A percentile compares a stretch with the other conserved stretches of the same genome.
Evolutionary conservation across 1,284 basidiomycete genomes (phyloP).

Genomic region (Cryptococcus sp.): DNA sequence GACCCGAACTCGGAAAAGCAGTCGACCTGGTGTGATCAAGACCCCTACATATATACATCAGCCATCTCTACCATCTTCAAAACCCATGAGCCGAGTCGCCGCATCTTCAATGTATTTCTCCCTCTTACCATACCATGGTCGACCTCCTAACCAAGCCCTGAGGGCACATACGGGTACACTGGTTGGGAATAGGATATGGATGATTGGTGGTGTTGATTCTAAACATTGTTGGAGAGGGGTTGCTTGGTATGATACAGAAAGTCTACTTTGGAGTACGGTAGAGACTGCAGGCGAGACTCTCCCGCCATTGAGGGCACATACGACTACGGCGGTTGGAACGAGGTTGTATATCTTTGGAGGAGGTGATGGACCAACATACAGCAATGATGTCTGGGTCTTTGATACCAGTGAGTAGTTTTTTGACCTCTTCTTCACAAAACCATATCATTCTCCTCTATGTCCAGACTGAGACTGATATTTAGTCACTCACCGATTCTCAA

Average conservation of each 20-base stretch:
- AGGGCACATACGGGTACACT: constrained; percentile 80
- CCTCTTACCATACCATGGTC: constrained; percentile 71
- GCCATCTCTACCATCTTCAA: constrained; percentile 21
- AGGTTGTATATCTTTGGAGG: constrained; percentile 80
- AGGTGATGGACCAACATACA: constrained; percentile 64
- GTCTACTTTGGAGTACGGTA: constrained; percentile 80
- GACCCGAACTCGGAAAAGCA: neutral
- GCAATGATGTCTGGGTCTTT: constrained; percentile 67
- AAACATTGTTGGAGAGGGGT: constrained; percentile 66
- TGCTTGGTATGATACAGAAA: constrained; percentile 84
- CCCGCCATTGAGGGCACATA: constrained; percentile 80
- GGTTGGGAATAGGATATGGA: constrained; percentile 74
- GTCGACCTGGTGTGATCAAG: neutral
- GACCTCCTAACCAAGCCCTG: constrained; percentile 66
- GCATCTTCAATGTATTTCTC: constrained; percentile 75
- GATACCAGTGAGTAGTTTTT: constrained; percentile 57
- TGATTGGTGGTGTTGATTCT: constrained; percentile 85
- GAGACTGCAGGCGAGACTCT: constrained; percentile 69
- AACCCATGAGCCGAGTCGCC: constrained; percentile 20
- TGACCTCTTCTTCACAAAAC: neutral
- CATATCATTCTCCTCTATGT: neutral
- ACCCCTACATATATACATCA: neutral
- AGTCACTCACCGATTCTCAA: constrained; percentile 61
- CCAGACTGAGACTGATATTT: neutral
- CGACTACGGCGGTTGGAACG: constrained; percentile 73